Base-by-base conservation (phyloP, 1,139 yeast species). In the Scheffersomyces parashehatae region DNA sequence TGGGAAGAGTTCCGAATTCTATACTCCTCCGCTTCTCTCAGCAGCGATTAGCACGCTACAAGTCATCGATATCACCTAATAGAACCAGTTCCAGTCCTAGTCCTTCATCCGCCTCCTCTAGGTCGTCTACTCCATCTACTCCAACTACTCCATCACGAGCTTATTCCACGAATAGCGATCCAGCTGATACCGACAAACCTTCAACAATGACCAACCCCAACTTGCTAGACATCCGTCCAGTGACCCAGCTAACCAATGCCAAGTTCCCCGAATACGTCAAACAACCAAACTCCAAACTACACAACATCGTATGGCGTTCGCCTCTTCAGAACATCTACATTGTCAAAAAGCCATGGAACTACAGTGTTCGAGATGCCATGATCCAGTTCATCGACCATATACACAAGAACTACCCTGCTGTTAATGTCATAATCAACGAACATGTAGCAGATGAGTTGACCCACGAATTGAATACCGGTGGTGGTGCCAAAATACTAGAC, bases 281-380 rank as follows among this genome's bases (percentile, higher is more conserved):
- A 6, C 63, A 75, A 10, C 70, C 79, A 2, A 73, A 73, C 42
- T 71, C 80, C 28, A 77, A 78, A 51, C 63, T 79, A 26, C 76
- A 73, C 52, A 71, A 76, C 35, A 55, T 82, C 35, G 64, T 73
- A 20, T 82, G 74, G 79, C 47, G 64, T 29, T 43, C 55, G 10
- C 82, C 82, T 1, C 78, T 88, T 11, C 77, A 81, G 48, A 91
- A 91, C 60, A 79, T 91, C 8, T 78, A 85, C 47, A 73, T 91
- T 34, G 88, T 88, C 35, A 90, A 89, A 62, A 91, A 91, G 60
- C 97, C 97, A 1, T 82, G 89, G 85, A 81, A 88, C 44, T 63
- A 69, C 3, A 67, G 70, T 8, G 95, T 88, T 1, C 73, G 85
- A 11, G 69, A 72, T 13, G 90, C 95, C 7, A 79, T 85, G 79